Conservation (phyloP, 129 eudicot genomes). For the Daucus carota region DH1_v3.0 NC_030387.2:14643001-14643500, state of each 20-base stretch:
- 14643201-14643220: neutral
- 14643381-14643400: neutral
- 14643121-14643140: too few species aligned
- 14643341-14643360: neutral
- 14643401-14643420: neutral
- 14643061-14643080: too few species aligned
- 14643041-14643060: too few species aligned
- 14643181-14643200: too few species aligned
- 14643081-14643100: too few species aligned
- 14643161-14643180: too few species aligned
- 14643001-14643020: too few species aligned
- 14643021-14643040: too few species aligned
- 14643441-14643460: neutral
- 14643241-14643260: neutral
- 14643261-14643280: conserved; percentile 9
- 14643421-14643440: conserved; percentile 7
- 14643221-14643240: neutral
- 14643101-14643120: too few species aligned
- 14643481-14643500: conserved; percentile 1
- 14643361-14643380: neutral
- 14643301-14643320: neutral
- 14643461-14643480: neutral
- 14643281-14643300: conserved; percentile 5
- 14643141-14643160: too few species aligned
- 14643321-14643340: neutral